Base-by-base conservation (phyloP, 2,329 filamentous ascomycete species). In the Pseudocercospora eumusae region DNA sequence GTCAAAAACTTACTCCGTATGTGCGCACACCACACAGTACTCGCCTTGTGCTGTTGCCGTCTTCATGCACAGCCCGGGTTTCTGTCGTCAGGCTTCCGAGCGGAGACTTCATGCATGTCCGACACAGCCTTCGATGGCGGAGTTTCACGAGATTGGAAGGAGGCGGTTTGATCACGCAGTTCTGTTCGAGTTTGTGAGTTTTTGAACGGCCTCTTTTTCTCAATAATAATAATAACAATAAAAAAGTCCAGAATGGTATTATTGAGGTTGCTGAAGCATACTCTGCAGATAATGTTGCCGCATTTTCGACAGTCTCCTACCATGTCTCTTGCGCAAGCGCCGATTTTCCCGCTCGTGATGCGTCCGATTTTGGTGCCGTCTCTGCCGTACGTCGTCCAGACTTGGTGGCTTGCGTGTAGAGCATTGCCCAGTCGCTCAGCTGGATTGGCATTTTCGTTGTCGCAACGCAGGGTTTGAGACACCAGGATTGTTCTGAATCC, bases 131-230 rank as follows among this genome's bases (percentile, higher is more conserved):
- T 55, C 93, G 89, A 74, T 96, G 89, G 42, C 93, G 87, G 64
- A 88, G 85, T 45, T 86, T 87, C 40, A 96, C 82, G 21, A 86
- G 82, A 31, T 83, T 80, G 1, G 83, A 81, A 2, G 88, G 85
- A 0, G 91, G 92, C 0, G 90, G 87, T 76, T 97, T 96, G 71
- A 91, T 89, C 5, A 88, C 88, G 76, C 93, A 98, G 70, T 98
- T 98, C 92, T 96, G 75, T n/a, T 57, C 31, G 15, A 53, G 36
- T 27, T 45, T 36, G 52, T 66, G 50, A 66, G 65, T 62, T 20
- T 45, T 28, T 27, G 10, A n/a, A n/a, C n/a, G n/a, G n/a, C n/a
- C n/a, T n/a, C n/a, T n/a, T n/a, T n/a, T n/a, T n/a, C n/a, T n/a
- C n/a, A n/a, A n/a, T n/a, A n/a, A n/a, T n/a, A n/a, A n/a, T n/a